Conservation (phyloP, 75 land plant species). For the Cupressus sempervirens region DNA sequence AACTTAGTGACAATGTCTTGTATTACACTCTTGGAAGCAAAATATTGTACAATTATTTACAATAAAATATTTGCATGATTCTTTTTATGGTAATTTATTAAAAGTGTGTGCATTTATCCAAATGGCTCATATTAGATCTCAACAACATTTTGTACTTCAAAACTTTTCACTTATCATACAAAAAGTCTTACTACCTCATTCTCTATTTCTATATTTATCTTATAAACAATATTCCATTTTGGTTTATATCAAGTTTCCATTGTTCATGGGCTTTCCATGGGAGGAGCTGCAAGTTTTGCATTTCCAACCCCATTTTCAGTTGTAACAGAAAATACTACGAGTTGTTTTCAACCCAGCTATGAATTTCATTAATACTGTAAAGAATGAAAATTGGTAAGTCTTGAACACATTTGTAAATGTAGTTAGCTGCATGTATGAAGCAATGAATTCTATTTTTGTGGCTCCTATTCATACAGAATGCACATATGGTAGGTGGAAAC, state of each 20-base stretch:
- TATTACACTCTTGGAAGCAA: background rate
- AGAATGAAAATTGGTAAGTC: background rate
- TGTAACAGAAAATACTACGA: constrained; percentile 85
- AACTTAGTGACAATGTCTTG: background rate
- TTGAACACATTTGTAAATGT: background rate
- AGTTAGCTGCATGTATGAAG: background rate
- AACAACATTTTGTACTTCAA: no score
- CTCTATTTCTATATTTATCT: no score
- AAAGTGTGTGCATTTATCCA: no score
- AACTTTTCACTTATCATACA: no score
- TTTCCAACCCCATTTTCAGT: constrained; percentile 72
- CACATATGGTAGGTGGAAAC: background rate
- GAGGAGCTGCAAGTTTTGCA: constrained; percentile 82
- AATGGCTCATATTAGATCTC: no score
- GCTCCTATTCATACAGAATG: background rate
- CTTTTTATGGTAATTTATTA: background rate
- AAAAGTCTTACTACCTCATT: no score
- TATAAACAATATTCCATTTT: background rate
- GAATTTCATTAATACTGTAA: no score
- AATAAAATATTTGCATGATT: background rate
- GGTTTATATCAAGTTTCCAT: constrained; percentile 56
- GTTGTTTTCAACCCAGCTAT: constrained; percentile 15
- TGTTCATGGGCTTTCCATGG: constrained; percentile 83
- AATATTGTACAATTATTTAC: background rate
- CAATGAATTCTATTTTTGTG: background rate